Conservation (phyloP, 2,329 filamentous ascomycete genomes). For the Catunica adiposa region DNA sequence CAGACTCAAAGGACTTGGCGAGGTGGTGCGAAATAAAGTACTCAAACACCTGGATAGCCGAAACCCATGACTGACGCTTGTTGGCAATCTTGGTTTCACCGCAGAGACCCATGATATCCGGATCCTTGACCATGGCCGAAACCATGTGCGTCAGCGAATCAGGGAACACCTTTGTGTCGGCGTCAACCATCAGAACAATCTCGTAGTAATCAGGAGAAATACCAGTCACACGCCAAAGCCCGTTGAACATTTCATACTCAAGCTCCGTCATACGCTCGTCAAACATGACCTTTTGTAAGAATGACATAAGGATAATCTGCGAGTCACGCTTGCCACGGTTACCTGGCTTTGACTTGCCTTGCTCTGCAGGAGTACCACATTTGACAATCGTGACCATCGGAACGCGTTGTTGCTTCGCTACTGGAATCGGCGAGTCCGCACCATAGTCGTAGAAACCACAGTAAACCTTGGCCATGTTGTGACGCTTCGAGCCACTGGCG, state of each 20-base stretch:
- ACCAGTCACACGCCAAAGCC: slow-evolving; percentile 94
- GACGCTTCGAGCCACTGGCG: slow-evolving; percentile 84
- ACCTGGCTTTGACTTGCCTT: slow-evolving; percentile 67
- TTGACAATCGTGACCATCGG: slow-evolving; percentile 97
- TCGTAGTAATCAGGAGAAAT: slow-evolving; percentile 98
- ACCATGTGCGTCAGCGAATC: slow-evolving; percentile 98
- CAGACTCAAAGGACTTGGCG: slow-evolving; percentile 91
- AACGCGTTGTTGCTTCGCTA: slow-evolving; percentile 84
- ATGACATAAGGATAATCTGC: slow-evolving; percentile 98
- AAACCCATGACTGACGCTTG: slow-evolving; percentile 86
- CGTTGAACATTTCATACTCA: slow-evolving; percentile 99
- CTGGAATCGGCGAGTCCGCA: slow-evolving; percentile 56
- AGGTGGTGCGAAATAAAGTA: slow-evolving; percentile 98
- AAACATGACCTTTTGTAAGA: slow-evolving; percentile 99
- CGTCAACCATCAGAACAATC: slow-evolving; percentile 95
- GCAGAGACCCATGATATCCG: slow-evolving; percentile 96
- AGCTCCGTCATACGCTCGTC: slow-evolving; percentile 99
- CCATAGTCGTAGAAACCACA: slow-evolving; percentile 98
- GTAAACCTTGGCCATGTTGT: slow-evolving; percentile 99
- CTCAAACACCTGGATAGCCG: slow-evolving; percentile 97
- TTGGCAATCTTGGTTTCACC: slow-evolving; percentile 99
- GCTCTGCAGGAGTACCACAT: slow-evolving; percentile 82
- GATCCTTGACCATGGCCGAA: slow-evolving; percentile 96
- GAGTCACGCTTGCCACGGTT: slow-evolving; percentile 98
- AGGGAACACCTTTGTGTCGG: slow-evolving; percentile 97